Evolutionary conservation across 129 eudicot species (phyloP).

Genomic region (Scalesia atractyloides): DNA sequence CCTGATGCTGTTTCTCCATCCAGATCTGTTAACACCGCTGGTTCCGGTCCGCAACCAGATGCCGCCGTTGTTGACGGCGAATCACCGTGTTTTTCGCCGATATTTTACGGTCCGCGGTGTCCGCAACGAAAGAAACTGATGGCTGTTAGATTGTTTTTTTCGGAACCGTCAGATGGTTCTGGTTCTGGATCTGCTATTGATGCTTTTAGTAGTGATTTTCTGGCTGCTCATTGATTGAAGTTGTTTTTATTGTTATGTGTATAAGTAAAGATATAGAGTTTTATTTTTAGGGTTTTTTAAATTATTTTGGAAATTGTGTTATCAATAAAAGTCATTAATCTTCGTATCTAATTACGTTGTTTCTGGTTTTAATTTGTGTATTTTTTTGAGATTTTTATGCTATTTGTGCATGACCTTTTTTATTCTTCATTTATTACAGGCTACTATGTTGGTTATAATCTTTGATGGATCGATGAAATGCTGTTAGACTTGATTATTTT

Average conservation of each 20-base stretch:
- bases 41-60: constrained; percentile 16
- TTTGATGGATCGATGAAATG: neutral
- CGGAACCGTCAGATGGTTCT: constrained; percentile 33
- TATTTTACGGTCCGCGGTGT: constrained; percentile 46
- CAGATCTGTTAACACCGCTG: constrained; percentile 8
- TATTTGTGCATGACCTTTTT: neutral
- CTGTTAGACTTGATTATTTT: neutral
- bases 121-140: constrained; percentile 58
- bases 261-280: constrained; percentile 3
- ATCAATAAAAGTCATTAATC: constrained; percentile 28
- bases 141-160: constrained; percentile 46
- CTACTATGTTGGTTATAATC: neutral
- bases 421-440: neutral
- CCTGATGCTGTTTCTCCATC: constrained; percentile 31
- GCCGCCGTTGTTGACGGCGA: constrained; percentile 25
- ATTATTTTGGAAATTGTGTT: neutral
- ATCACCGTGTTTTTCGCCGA: constrained; percentile 37
- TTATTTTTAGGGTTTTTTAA: neutral
- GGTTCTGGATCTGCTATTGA: constrained; percentile 47
- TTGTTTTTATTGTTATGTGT: constrained; percentile 16
- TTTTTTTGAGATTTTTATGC: neutral
- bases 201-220: constrained; percentile 38
- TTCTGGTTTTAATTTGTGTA: neutral
- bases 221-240: constrained; percentile 54
- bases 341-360: neutral